These are phyloP conservation scores for Pseudopyricularia javanii DNA, from an alignment of 2,329 filamentous ascomycete species.

Conservation along the genomic window DNA sequence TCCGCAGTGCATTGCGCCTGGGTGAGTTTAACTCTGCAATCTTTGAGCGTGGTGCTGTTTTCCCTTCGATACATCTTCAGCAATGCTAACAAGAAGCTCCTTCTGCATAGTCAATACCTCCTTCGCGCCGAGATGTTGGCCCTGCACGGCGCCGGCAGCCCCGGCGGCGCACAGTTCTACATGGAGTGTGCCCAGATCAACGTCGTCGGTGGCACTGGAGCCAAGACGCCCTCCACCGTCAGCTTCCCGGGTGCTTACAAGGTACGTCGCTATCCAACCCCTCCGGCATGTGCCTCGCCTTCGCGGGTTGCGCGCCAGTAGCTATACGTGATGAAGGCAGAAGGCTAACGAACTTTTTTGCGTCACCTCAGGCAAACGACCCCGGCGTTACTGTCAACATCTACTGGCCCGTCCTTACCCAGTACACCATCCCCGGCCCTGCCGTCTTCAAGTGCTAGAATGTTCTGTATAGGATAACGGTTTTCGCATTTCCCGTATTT, in stretches of 20 bases:
- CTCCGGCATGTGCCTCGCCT: neutral
- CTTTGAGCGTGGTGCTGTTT: neutral
- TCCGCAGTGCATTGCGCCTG: slow-evolving; percentile 36
- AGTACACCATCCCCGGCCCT: slow-evolving; percentile 1
- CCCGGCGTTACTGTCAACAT: slow-evolving; percentile 33
- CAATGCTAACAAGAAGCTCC: neutral
- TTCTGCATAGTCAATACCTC: slow-evolving; percentile 27
- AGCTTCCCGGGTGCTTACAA: slow-evolving; percentile 32
- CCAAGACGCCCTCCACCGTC: slow-evolving; percentile 23
- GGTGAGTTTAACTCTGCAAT: slow-evolving; percentile 9
- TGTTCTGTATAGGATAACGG: no score
- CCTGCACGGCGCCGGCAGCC: slow-evolving; percentile 31
- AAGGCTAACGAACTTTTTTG: neutral
- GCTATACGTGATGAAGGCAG: neutral
- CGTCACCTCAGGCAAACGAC: slow-evolving; percentile 16
- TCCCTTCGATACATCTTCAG: neutral
- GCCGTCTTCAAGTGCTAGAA: slow-evolving; percentile 1
- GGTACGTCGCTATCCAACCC: slow-evolving; percentile 2
- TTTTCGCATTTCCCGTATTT: no score
- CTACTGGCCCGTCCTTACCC: slow-evolving; percentile 15
- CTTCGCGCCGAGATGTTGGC: slow-evolving; percentile 41
- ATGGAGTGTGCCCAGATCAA: slow-evolving; percentile 28
- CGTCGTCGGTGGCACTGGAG: slow-evolving; percentile 22
- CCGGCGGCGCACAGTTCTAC: slow-evolving; percentile 28
- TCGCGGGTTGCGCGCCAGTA: neutral